These are phyloP conservation scores for Coemansia pectinata DNA, from an alignment of 192 early-diverging fungal genomes.

Conservation along the genomic window DNA sequence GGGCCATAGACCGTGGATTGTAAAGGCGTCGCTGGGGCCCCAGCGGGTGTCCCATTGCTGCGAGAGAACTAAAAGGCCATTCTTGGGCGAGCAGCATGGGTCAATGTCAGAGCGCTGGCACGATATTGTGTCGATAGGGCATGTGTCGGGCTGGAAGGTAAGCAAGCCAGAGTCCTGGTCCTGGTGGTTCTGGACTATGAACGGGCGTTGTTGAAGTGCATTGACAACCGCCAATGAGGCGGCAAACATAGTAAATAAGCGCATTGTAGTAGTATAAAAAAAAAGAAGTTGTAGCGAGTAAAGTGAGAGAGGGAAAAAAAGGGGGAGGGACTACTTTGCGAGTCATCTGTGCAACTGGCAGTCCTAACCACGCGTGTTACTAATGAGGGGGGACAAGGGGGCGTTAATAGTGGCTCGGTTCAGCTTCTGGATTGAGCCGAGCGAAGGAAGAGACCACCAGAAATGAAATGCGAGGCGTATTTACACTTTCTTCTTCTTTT, in stretches of 20 bases:
- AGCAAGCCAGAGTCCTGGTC: background rate
- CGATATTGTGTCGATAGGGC: conserved; percentile 46
- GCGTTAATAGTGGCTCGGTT: background rate
- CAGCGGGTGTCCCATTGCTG: conserved; percentile 63
- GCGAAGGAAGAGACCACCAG: background rate
- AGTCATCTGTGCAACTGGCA: background rate
- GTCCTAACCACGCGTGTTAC: background rate
- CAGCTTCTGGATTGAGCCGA: background rate
- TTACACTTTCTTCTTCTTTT: background rate
- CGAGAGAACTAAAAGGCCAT: conserved; percentile 49
- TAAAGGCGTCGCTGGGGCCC: conserved; percentile 62
- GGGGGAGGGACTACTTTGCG: background rate
- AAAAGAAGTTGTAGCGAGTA: background rate
- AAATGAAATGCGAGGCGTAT: background rate
- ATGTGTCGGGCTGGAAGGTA: conserved; percentile 9
- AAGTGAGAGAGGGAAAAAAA: background rate
- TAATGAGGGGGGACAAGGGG: background rate
- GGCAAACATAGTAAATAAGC: background rate
- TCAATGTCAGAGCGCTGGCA: conserved; percentile 34
- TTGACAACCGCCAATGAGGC: background rate
- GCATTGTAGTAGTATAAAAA: background rate
- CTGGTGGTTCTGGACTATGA: background rate
- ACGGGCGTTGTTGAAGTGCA: conserved; percentile 1
- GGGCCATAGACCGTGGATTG: conserved; percentile 82
- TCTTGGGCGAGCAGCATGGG: conserved; percentile 52